A percentile compares a stretch with the other conserved stretches of the same genome.
Conservation (phyloP, 345 rosid species). For the Acer saccharum region DNA sequence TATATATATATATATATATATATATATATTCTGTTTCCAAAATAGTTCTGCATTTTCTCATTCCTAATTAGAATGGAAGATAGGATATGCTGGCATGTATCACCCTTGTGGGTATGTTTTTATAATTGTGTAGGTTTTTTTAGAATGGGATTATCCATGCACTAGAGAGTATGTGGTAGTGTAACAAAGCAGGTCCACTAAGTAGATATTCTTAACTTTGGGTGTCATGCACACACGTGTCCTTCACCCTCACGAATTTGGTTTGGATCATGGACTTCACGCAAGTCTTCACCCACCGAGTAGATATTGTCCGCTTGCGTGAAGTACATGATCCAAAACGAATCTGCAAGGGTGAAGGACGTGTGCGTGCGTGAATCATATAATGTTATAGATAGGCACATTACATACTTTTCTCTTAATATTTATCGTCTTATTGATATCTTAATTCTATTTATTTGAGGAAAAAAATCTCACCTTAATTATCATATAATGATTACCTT, state of each 20-base stretch:
- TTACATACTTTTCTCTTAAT: neutral
- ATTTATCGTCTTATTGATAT: neutral
- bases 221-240: neutral
- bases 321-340: no score
- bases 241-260: neutral
- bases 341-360: neutral
- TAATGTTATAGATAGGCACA: neutral
- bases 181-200: no score
- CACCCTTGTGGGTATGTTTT: neutral
- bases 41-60: no score
- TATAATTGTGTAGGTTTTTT: neutral
- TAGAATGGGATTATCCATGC: neutral
- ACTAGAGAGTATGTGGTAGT: neutral
- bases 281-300: no score
- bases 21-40: no score
- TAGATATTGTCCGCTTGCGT: no score
- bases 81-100: no score
- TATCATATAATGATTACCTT: neutral
- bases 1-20: no score
- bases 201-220: no score
- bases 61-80: no score
- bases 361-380: neutral
- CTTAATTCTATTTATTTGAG: neutral
- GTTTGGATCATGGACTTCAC: no score
- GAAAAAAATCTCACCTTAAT: neutral